Percentiles rank a stretch among this genome's conserved stretches.
Conservation (phyloP, 2,329 filamentous ascomycete species). For the Sporothrix globosa region DNA sequence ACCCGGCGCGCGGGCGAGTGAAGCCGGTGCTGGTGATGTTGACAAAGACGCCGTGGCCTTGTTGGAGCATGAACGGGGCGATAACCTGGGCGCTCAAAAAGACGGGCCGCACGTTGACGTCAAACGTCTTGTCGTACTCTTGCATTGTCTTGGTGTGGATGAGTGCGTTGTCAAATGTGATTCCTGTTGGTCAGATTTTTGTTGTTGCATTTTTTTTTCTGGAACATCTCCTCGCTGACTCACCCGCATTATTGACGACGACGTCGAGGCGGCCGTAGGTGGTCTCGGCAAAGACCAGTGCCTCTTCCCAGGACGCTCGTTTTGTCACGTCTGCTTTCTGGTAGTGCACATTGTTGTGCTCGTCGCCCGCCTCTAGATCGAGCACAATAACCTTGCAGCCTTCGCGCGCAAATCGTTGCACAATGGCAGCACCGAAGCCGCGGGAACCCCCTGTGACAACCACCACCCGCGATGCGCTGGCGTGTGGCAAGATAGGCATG, state of each 20-base stretch:
- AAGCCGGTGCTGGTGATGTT: conserved; percentile 20
- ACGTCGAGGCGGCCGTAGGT: conserved; percentile 2
- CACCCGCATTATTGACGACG: conserved; percentile 22
- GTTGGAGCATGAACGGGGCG: not conserved
- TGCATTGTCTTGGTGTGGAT: conserved; percentile 17
- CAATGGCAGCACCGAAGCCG: conserved; percentile 20
- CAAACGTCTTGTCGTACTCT: conserved; percentile 17
- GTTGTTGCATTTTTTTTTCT: not conserved
- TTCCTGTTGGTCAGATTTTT: not conserved
- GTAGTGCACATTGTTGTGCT: not conserved
- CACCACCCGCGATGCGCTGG: not conserved
- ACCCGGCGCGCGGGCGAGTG: conserved; percentile 1
- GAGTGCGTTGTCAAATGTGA: not conserved
- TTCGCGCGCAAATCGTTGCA: not conserved
- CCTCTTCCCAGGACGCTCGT: conserved; percentile 18
- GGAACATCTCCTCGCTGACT: not conserved
- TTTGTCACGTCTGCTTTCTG: conserved; percentile 4
- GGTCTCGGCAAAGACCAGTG: not conserved
- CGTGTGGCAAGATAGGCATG: conserved; percentile 14
- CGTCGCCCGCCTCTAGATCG: conserved; percentile 8
- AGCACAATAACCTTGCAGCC: conserved; percentile 20
- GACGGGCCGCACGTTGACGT: conserved; percentile 13
- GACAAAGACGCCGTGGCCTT: conserved; percentile 16
- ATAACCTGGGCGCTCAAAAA: conserved; percentile 22
- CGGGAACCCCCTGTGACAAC: not conserved